Conservation (phyloP, 192 early-diverging fungal genomes). For the Rhizophagus prolifer region DNA sequence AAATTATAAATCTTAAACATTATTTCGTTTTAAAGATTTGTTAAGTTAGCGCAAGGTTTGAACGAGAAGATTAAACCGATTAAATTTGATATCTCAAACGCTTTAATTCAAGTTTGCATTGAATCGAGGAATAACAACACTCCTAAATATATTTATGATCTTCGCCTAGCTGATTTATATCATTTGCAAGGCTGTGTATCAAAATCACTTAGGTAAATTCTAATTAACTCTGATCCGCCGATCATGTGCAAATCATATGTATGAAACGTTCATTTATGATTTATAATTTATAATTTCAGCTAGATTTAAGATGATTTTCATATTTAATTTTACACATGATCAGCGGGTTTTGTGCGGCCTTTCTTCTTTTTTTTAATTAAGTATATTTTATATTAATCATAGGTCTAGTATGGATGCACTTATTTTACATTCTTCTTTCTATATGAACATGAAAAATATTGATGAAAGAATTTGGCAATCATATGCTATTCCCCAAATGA, state of each 20-base stretch:
- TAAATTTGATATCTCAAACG: background rate
- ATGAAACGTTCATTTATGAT: no score
- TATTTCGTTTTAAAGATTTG: background rate
- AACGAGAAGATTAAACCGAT: background rate
- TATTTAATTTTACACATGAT: no score
- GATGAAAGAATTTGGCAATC: background rate
- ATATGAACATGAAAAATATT: background rate
- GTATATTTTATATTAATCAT: background rate
- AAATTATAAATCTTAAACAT: background rate
- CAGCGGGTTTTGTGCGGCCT: no score
- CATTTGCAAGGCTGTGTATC: background rate
- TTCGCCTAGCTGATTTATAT: slow-evolving; percentile 4
- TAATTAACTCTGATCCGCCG: no score
- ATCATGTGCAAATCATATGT: no score
- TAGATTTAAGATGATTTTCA: no score
- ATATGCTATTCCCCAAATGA: background rate
- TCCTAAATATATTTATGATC: slow-evolving; percentile 2
- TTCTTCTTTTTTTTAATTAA: background rate
- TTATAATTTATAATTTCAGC: no score
- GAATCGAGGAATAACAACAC: background rate
- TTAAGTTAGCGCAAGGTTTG: background rate
- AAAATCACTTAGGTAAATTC: slow-evolving; percentile 5
- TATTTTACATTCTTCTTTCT: background rate
- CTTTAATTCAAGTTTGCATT: background rate
- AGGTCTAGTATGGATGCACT: background rate